Evolutionary conservation across 345 rosid genomes (phyloP), one percentile per base, ranked within the genome.

Genomic region (Brassica napus): DNA sequence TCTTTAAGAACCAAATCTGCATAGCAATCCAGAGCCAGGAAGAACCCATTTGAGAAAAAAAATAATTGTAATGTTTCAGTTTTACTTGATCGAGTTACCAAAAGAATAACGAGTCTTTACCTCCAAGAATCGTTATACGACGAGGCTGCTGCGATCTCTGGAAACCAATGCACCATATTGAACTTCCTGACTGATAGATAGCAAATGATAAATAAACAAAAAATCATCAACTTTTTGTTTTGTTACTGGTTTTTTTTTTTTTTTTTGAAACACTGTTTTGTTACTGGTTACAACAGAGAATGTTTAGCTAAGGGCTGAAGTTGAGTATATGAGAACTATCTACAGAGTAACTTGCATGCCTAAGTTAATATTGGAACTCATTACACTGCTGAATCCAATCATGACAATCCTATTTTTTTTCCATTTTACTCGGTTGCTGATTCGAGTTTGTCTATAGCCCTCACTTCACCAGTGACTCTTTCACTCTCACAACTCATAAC

Each of bases 141-240:
- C 92, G 92, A 76, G 1, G 57, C 18, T 90, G 91, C n/a, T 79
- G 78, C 78, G 85, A 76, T 75, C 88, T 88, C 71, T 85, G 89
- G 75, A 93, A 87, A 78, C 99, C 99, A 44, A 95, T 86, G 88
- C 99, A 95, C 99, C 99, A 95, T 49, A 85, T 80, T 16, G 88
- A 84, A 79, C 87, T 82, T 68, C 88, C 91, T 16, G 86, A 89
- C 99, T 94, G 87, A 42, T 79, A 49, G 75, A 32, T 39, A 35
- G 54, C 68, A 35, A 55, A 28, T 18, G 23, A 71, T 66, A 57
- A 15, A 1, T 3, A 26, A 9, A 23, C 2, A 10, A 59, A 58
- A 9, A 9, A 5, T 21, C 0, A 21, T 21, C 23, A 21, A 21
- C 23, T 21, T 21, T 21, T 21, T 21, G 23, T 21, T 21, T 21